Evolutionary conservation across 352 stramenopile species (phyloP).

Genomic region (Phytophthora chlamydospora): DNA sequence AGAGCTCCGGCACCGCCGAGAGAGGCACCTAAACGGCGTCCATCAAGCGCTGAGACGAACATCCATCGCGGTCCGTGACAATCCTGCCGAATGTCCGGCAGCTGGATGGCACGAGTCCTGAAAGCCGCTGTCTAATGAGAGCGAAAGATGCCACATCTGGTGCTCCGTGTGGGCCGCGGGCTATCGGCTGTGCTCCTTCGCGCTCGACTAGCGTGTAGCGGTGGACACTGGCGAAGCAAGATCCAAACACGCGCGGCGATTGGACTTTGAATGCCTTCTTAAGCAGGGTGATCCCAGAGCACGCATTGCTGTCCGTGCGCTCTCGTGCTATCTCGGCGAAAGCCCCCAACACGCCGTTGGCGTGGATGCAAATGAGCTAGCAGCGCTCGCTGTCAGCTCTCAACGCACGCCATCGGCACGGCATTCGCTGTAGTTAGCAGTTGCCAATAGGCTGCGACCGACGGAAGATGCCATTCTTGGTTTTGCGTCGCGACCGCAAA

Average conservation of each 20-base stretch:
- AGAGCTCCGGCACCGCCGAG: neutral
- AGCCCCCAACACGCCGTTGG: neutral
- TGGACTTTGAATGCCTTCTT: neutral
- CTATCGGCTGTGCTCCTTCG: conserved; percentile 5
- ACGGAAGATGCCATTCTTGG: too few species aligned
- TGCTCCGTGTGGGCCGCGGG: neutral
- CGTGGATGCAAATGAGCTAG: too few species aligned
- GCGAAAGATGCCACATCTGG: conserved; percentile 19
- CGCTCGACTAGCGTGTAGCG: neutral
- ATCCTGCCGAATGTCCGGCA: conserved; percentile 2
- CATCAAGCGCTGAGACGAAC: conserved; percentile 17
- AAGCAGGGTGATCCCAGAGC: neutral
- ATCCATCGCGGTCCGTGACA: conserved; percentile 13
- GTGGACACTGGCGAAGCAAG: neutral
- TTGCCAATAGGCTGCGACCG: too few species aligned
- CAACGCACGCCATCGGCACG: too few species aligned
- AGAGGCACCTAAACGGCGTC: neutral
- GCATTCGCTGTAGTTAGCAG: too few species aligned
- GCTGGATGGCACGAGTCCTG: too few species aligned
- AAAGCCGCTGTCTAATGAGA: neutral
- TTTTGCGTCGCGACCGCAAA: too few species aligned
- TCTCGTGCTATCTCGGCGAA: neutral
- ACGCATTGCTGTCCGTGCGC: conserved; percentile 7
- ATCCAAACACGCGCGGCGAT: neutral
- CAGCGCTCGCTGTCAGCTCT: too few species aligned